A percentile compares a stretch with the other conserved stretches of the same genome.
Conservation (phyloP, 2,329 filamentous ascomycete species). For the Sarocladiaceae sp. region DNA sequence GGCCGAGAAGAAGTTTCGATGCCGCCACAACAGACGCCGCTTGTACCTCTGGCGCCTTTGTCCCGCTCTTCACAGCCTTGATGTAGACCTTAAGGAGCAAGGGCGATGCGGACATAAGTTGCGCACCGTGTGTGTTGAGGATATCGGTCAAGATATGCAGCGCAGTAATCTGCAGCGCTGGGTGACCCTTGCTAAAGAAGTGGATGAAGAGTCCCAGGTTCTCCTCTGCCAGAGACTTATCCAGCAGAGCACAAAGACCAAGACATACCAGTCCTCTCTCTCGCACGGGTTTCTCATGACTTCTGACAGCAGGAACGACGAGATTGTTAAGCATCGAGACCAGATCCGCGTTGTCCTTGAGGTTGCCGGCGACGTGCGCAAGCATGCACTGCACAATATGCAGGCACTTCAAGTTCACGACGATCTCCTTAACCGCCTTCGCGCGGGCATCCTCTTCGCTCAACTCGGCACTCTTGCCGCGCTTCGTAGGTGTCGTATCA, state of each 20-base stretch:
- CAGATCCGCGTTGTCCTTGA: constrained; percentile 87
- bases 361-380: constrained; percentile 80
- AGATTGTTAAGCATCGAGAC: constrained; percentile 98
- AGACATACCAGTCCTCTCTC: constrained; percentile 87
- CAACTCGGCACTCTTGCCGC: constrained; percentile 36
- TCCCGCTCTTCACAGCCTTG: constrained; percentile 70
- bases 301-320: constrained; percentile 90
- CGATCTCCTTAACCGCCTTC: constrained; percentile 83
- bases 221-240: constrained; percentile 86
- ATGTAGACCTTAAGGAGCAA: constrained; percentile 81
- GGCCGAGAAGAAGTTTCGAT: constrained; percentile 80
- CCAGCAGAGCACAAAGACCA: constrained; percentile 85
- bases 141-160: constrained; percentile 93
- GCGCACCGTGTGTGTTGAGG: constrained; percentile 78
- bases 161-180: constrained; percentile 82
- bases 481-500: constrained; percentile 50
- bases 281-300: constrained; percentile 86
- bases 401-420: constrained; percentile 97
- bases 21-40: constrained; percentile 76
- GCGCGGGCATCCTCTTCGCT: constrained; percentile 63
- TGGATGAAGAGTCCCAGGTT: constrained; percentile 93
- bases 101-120: constrained; percentile 65
- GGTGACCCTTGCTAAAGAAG: constrained; percentile 91
- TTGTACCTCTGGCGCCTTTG: constrained; percentile 69
- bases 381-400: constrained; percentile 98